Evolutionary conservation across 1,284 basidiomycete species (phyloP).

Genomic region (Dichomitus squalens): DNA sequence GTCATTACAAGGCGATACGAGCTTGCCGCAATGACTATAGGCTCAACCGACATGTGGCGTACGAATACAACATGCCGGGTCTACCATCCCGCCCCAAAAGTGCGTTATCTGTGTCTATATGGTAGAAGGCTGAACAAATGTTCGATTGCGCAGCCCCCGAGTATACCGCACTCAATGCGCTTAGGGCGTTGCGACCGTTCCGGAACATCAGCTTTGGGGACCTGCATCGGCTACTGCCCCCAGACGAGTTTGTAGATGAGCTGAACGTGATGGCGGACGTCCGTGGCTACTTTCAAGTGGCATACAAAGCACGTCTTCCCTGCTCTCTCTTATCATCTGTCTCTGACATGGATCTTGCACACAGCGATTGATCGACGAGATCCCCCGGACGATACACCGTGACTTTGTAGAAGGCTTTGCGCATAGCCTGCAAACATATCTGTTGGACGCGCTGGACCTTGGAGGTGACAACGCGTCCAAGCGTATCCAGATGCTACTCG

Average conservation of each 20-base stretch:
- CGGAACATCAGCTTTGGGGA: constrained; percentile 4
- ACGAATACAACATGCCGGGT: neutral
- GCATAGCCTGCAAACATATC: constrained; percentile 37
- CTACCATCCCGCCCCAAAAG: neutral
- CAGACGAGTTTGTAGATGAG: constrained; percentile 25
- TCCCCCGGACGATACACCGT: constrained; percentile 54
- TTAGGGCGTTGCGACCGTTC: constrained; percentile 13
- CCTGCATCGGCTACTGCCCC: constrained; percentile 8
- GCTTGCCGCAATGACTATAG: neutral
- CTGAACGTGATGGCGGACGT: constrained; percentile 31
- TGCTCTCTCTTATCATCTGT: neutral
- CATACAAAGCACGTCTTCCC: constrained; percentile 26
- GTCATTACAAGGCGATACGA: constrained; percentile 17
- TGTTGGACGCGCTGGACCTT: constrained; percentile 40
- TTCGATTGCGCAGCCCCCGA: neutral
- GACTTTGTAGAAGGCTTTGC: constrained; percentile 47
- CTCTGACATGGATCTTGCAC: neutral
- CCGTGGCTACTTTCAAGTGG: constrained; percentile 31
- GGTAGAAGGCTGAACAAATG: neutral
- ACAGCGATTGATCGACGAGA: constrained; percentile 57
- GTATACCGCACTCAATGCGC: constrained; percentile 5
- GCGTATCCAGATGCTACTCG: constrained; percentile 40
- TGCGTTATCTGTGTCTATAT: neutral
- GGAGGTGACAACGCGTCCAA: constrained; percentile 21
- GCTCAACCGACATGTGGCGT: neutral